Conservation (phyloP, 805 yeast genomes). For the Allodekkera sacchari region DNA sequence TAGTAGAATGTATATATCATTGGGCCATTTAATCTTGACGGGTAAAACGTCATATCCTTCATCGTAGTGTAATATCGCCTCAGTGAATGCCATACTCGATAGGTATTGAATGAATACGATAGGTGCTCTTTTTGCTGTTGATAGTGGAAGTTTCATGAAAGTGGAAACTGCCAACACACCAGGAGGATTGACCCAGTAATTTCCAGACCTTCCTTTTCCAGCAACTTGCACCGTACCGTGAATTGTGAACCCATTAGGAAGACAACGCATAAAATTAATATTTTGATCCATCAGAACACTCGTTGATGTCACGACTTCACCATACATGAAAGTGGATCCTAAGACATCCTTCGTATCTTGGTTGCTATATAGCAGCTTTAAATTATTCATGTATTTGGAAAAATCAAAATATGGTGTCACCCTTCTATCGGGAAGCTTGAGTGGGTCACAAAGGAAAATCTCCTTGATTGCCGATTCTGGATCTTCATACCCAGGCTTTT, state of each 20-base stretch:
- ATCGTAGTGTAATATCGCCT: conserved; percentile 56
- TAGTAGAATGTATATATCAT: conserved; percentile 72
- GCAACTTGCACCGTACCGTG: conserved; percentile 79
- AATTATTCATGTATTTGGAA: conserved; percentile 38
- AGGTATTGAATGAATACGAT: conserved; percentile 84
- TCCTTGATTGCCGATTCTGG: conserved; percentile 51
- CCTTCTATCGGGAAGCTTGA: conserved; percentile 36
- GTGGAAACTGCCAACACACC: conserved; percentile 85
- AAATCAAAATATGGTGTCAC: conserved; percentile 71
- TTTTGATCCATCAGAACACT: conserved; percentile 71
- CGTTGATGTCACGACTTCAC: conserved; percentile 89
- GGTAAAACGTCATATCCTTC: conserved; percentile 60
- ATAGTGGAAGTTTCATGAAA: conserved; percentile 48
- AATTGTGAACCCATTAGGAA: conserved; percentile 66
- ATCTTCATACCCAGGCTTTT: conserved; percentile 36
- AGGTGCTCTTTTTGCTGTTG: conserved; percentile 33
- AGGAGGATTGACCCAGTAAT: conserved; percentile 88
- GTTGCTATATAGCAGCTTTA: conserved; percentile 28
- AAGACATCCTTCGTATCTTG: conserved; percentile 27
- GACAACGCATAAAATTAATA: conserved; percentile 40
- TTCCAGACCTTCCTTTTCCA: conserved; percentile 93
- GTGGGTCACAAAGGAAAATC: conserved; percentile 34
- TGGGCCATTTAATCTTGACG: conserved; percentile 90
- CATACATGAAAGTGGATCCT: conserved; percentile 65
- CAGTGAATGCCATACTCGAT: conserved; percentile 73